These are phyloP conservation scores for Rhizophagus prolifer DNA, from an alignment of 192 early-diverging fungal species.

Conservation along the genomic window DNA sequence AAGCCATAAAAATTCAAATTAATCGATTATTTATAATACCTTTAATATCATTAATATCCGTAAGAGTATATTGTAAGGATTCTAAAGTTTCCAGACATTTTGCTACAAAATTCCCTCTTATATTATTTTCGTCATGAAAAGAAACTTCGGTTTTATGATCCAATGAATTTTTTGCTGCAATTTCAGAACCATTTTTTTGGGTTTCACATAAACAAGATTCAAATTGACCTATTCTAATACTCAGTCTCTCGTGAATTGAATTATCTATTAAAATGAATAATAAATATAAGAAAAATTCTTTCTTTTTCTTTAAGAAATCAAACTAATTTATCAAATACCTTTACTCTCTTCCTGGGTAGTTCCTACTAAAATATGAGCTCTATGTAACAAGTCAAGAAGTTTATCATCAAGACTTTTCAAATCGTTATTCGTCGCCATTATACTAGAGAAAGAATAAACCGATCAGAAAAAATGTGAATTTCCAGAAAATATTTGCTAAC, in stretches of 20 bases:
- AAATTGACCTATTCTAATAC: not conserved
- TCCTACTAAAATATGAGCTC: conserved; percentile 13
- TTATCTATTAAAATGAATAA: not conserved
- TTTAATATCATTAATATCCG: conserved; percentile 22
- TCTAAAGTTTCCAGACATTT: conserved; percentile 19
- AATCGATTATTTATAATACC: conserved; percentile 5
- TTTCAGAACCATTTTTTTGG: not conserved
- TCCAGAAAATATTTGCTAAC: too few relatives aligned
- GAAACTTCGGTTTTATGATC: not conserved
- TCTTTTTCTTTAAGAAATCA: not conserved
- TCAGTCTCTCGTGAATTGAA: not conserved
- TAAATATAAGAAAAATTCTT: not conserved
- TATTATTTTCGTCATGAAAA: not conserved
- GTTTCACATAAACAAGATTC: not conserved
- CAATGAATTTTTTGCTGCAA: not conserved
- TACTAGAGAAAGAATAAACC: too few relatives aligned
- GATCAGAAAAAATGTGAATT: too few relatives aligned
- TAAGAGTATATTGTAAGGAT: not conserved
- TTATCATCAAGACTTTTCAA: conserved; percentile 13
- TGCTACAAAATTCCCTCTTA: conserved; percentile 1
- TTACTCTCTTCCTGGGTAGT: not conserved
- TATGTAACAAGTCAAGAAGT: conserved; percentile 1
- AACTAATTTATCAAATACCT: not conserved
- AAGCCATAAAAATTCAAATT: not conserved
- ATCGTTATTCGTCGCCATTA: not conserved